Conservation (phyloP, 176 grass and related monocot genomes). For the Olyra latifolia region DNA sequence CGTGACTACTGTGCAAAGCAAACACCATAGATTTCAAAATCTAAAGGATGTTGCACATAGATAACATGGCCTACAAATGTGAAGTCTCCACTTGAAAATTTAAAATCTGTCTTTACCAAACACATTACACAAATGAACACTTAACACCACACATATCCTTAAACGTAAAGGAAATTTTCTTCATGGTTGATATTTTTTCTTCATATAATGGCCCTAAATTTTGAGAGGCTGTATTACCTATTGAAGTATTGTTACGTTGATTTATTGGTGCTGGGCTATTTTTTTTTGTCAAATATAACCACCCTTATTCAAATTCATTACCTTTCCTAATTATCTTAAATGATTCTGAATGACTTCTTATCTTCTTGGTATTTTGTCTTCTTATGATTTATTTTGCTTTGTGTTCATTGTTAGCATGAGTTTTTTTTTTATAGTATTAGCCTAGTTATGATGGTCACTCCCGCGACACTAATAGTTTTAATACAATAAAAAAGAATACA, state of each 20-base stretch:
- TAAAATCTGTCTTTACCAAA: background rate
- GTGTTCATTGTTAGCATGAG: background rate
- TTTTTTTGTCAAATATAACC: background rate
- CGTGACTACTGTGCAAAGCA: too few relatives aligned
- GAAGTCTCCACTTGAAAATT: background rate
- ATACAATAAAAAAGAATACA: background rate
- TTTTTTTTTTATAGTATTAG: background rate
- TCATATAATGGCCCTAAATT: background rate
- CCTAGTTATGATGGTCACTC: background rate
- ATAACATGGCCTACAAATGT: background rate
- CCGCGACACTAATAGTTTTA: background rate
- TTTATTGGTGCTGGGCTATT: background rate
- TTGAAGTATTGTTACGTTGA: background rate
- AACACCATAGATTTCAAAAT: background rate
- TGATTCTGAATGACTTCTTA: background rate
- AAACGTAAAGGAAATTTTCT: background rate
- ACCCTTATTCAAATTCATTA: background rate
- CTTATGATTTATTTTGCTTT: background rate
- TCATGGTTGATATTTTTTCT: background rate
- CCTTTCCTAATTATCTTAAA: background rate
- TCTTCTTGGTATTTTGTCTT: background rate
- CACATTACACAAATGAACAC: background rate
- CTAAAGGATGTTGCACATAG: background rate
- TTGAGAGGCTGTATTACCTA: background rate
- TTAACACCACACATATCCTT: background rate